phyloP scores from a whole-genome alignment of 495 filamentous ascomycete genomes.

The Pyrenopolyporus hunteri region DNA sequence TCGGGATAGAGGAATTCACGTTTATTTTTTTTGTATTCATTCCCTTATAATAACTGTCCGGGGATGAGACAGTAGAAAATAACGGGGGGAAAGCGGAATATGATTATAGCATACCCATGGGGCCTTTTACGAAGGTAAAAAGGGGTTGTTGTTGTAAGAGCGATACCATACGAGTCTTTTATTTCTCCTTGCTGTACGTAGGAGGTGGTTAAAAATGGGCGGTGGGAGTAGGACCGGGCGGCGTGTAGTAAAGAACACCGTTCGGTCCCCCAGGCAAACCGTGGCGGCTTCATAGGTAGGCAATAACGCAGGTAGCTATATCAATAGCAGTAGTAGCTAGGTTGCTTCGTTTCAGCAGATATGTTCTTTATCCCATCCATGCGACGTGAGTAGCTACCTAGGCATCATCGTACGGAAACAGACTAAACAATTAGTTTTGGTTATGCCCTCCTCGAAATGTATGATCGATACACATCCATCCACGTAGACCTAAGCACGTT shows the following conservation, averaged over 20 bases:
- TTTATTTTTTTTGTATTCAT: neutral
- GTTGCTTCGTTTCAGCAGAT: neutral
- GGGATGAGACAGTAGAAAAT: conserved; percentile 1
- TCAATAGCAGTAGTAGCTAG: neutral
- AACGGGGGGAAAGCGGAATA: conserved; percentile 1
- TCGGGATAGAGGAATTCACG: conserved; percentile 12
- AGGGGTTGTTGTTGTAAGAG: neutral
- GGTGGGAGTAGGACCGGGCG: neutral
- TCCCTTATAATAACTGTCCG: no score
- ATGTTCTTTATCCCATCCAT: neutral
- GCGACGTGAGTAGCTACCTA: no score
- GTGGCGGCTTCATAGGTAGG: no score
- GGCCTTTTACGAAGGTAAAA: neutral
- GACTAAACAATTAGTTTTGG: neutral
- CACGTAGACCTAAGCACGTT: neutral
- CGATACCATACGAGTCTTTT: conserved; percentile 12
- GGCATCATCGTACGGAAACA: neutral
- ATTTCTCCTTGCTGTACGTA: neutral
- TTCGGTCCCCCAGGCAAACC: no score
- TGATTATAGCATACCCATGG: neutral
- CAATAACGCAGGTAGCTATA: neutral
- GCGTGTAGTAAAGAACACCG: no score
- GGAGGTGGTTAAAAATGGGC: neutral
- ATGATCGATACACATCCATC: neutral
- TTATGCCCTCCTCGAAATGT: no score